Evolutionary conservation across 768 basidiomycete species (phyloP).

Genomic region (Hortiboletus flavorubellus): DNA sequence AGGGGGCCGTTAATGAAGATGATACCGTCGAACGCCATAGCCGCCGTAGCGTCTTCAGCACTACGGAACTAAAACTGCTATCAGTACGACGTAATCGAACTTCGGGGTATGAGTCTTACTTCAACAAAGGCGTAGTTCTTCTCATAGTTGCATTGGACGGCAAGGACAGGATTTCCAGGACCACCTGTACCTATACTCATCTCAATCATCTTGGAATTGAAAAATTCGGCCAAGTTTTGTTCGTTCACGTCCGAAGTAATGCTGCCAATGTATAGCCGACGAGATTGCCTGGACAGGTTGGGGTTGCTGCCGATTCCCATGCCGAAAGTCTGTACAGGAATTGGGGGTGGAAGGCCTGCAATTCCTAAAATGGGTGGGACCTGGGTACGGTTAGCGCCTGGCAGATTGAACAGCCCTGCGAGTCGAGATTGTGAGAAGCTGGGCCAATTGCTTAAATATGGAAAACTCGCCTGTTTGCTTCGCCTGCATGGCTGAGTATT

Average conservation of each 20-base stretch:
- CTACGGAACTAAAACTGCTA: constrained; percentile 79
- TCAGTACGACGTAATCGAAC: constrained; percentile 6
- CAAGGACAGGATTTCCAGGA: constrained; percentile 86
- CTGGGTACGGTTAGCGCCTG: constrained; percentile 89
- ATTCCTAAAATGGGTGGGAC: constrained; percentile 79
- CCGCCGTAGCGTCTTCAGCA: constrained; percentile 92
- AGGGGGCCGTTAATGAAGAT: constrained; percentile 94
- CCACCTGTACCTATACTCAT: constrained; percentile 82
- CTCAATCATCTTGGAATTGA: constrained; percentile 95
- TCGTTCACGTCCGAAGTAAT: constrained; percentile 95
- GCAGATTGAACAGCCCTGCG: constrained; percentile 91
- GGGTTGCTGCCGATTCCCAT: constrained; percentile 87
- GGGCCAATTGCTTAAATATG: background rate
- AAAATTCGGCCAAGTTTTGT: constrained; percentile 87
- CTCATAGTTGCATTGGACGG: constrained; percentile 96
- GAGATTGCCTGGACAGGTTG: constrained; percentile 88
- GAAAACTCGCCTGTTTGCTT: constrained; percentile 82
- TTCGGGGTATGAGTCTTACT: constrained; percentile 44
- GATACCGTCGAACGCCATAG: constrained; percentile 97
- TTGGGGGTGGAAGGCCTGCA: constrained; percentile 76
- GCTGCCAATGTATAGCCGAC: constrained; percentile 94
- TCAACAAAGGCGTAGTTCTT: constrained; percentile 99
- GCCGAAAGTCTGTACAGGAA: constrained; percentile 81
- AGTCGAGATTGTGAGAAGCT: constrained; percentile 12
- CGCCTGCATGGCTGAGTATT: constrained; percentile 93